Base-by-base conservation (phyloP, 2,329 filamentous ascomycete genomes). In the Arthrobotrys musiformis region DNA sequence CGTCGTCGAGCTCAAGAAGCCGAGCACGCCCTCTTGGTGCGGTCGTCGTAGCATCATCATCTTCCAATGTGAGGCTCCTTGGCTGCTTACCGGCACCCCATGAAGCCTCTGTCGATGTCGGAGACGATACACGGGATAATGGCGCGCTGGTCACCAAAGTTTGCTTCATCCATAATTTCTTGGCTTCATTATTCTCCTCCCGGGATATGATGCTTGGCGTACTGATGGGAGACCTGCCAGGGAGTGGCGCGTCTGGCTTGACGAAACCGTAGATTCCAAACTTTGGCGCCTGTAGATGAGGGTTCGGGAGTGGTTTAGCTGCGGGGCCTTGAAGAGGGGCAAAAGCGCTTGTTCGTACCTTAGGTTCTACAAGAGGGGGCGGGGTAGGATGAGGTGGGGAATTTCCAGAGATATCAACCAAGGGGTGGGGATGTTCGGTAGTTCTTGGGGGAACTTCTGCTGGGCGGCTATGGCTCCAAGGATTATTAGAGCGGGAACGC, bases 261-360 rank as follows among this genome's bases (percentile, higher is more conserved):
- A 30, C 35, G 35, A 76, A 76, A 66, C 72, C 72, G 35, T 76
- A 76, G n/a, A 76, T 76, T 35, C 72, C 72, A 52, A 76, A 76
- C 33, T 62, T 76, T 19, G 72, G 72, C 30, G 64, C 64, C 72
- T 76, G 72, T 22, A 69, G 48, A 66, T 76, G 72, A 60, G 72
- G 72, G 52, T 76, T 76, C 72, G 64, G 64, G 13, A 76, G 58
- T 64, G 63, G 72, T 50, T 76, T 76, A 76, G 72, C 58, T 70
- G 72, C 48, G 19, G 68, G 35, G 48, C 72, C 72, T 60, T 69
- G 56, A 70, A 70, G 58, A 70, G 72, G 72, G 37, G 35, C 63
- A 30, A 76, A 76, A 33, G 58, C 56, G 52, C 54, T 75, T 28
- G 40, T 60, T 70, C 72, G 72, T 76, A 76, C 72, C 72, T 76